Conservation (phyloP, 768 basidiomycete genomes). For the Hypsizygus marmoreus region DNA sequence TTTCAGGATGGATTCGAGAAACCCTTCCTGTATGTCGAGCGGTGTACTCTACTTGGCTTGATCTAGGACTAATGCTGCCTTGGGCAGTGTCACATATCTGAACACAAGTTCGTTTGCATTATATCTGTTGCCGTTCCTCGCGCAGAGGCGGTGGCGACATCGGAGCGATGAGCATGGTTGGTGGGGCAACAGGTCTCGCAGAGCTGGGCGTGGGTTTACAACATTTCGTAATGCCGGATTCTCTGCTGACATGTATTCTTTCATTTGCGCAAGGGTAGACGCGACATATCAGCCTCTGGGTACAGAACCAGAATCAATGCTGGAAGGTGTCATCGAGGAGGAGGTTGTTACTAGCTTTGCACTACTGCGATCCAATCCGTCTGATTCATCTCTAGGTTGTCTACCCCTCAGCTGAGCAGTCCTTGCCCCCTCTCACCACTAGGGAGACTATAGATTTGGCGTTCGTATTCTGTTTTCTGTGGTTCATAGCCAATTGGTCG, state of each 20-base stretch:
- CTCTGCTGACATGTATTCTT: neutral
- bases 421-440: slow-evolving; percentile 48
- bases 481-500: slow-evolving; percentile 95
- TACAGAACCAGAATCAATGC: slow-evolving; percentile 16
- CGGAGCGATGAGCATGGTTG: neutral
- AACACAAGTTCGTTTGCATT: slow-evolving; percentile 88
- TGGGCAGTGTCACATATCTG: slow-evolving; percentile 79
- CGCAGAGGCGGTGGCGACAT: slow-evolving; percentile 14
- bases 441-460: slow-evolving; percentile 81
- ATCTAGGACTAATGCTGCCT: neutral
- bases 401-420: slow-evolving; percentile 1
- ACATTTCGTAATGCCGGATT: too few relatives aligned
- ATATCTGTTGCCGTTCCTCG: slow-evolving; percentile 65
- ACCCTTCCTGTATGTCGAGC: slow-evolving; percentile 69
- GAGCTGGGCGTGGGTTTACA: slow-evolving; percentile 8
- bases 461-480: slow-evolving; percentile 79
- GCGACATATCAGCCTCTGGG: slow-evolving; percentile 27
- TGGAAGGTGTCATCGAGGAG: slow-evolving; percentile 2
- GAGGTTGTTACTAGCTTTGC: slow-evolving; percentile 1
- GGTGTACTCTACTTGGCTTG: slow-evolving; percentile 1
- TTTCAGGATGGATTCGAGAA: slow-evolving; percentile 76
- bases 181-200: neutral
- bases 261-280: slow-evolving; percentile 11
- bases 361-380: neutral
- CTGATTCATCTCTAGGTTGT: slow-evolving; percentile 1